phyloP scores from a whole-genome alignment of 2,329 filamentous ascomycete genomes.

The Pseudopithomyces maydicus region DNA sequence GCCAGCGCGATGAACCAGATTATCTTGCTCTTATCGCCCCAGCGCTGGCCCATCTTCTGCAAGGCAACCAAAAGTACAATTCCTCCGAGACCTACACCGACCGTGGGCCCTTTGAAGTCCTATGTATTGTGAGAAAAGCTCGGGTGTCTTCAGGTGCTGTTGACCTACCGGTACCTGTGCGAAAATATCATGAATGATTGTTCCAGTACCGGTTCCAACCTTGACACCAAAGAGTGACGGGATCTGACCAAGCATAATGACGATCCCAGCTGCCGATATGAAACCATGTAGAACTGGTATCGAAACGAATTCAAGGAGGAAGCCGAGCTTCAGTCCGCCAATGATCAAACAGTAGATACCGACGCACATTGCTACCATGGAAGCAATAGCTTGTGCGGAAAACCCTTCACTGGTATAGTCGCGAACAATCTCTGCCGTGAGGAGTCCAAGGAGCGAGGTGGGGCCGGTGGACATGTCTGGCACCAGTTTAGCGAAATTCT shows the following conservation, averaged over 20 bases:
- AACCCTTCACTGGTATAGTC: slow-evolving; percentile 58
- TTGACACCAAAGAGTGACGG: slow-evolving; percentile 62
- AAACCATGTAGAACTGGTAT: slow-evolving; percentile 68
- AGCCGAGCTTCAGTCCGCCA: slow-evolving; percentile 67
- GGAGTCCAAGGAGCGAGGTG: slow-evolving; percentile 67
- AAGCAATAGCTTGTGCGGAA: slow-evolving; percentile 61
- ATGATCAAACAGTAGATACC: slow-evolving; percentile 65
- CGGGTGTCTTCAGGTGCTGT: too few relatives aligned
- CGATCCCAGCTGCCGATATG: slow-evolving; percentile 69
- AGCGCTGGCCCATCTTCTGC: slow-evolving; percentile 63
- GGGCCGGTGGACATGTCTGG: slow-evolving; percentile 69
- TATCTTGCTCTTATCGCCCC: slow-evolving; percentile 62
- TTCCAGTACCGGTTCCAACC: slow-evolving; percentile 59
- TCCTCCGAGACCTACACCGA: slow-evolving; percentile 63
- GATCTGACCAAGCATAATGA: slow-evolving; percentile 69
- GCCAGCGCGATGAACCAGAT: slow-evolving; percentile 66
- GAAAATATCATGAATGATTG: slow-evolving; percentile 65
- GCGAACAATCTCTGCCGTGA: slow-evolving; percentile 65
- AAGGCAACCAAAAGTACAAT: slow-evolving; percentile 62
- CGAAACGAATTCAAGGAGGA: slow-evolving; percentile 69
- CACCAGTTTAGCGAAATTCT: slow-evolving; percentile 39
- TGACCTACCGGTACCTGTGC: slow-evolving; percentile 52
- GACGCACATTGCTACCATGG: slow-evolving; percentile 67
- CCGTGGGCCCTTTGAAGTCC: slow-evolving; percentile 62
- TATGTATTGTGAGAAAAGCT: background rate